Evolutionary conservation across 441 rosid genomes (phyloP).

Genomic region (California macrophylla): DNA sequence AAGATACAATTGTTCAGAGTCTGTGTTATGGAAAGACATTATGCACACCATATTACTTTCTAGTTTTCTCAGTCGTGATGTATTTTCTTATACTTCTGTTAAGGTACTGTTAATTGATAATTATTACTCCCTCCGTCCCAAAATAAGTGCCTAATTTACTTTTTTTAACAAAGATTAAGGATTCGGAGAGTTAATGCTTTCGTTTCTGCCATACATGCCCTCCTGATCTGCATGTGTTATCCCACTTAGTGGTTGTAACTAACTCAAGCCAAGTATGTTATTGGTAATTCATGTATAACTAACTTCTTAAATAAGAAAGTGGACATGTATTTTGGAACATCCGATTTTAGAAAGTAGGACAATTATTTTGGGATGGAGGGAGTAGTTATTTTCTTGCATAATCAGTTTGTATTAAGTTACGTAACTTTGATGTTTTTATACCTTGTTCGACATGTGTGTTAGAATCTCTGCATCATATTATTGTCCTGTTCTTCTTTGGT

Average conservation of each 20-base stretch:
- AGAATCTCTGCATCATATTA: conserved; percentile 18
- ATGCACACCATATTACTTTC: not conserved
- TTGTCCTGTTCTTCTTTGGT: conserved; percentile 20
- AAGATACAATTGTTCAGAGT: not conserved
- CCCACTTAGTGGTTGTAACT: no score
- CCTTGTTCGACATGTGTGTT: not conserved
- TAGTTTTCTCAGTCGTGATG: not conserved
- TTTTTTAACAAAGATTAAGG: not conserved
- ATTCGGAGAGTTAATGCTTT: no score
- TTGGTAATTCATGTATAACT: not conserved
- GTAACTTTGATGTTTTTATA: not conserved
- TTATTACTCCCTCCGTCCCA: no score
- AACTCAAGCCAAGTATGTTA: not conserved
- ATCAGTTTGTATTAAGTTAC: not conserved
- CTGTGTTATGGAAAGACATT: not conserved
- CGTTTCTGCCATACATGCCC: no score
- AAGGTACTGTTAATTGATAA: not conserved
- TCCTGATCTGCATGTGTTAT: no score
- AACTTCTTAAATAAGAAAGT: not conserved
- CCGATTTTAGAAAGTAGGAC: no score
- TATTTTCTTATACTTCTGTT: not conserved
- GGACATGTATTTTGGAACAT: not conserved
- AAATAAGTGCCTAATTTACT: no score
- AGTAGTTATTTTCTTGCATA: not conserved
- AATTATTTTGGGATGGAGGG: not conserved